Evolutionary conservation across 495 filamentous ascomycete genomes (phyloP).

Genomic region (Penicillium psychrofluorescens): DNA sequence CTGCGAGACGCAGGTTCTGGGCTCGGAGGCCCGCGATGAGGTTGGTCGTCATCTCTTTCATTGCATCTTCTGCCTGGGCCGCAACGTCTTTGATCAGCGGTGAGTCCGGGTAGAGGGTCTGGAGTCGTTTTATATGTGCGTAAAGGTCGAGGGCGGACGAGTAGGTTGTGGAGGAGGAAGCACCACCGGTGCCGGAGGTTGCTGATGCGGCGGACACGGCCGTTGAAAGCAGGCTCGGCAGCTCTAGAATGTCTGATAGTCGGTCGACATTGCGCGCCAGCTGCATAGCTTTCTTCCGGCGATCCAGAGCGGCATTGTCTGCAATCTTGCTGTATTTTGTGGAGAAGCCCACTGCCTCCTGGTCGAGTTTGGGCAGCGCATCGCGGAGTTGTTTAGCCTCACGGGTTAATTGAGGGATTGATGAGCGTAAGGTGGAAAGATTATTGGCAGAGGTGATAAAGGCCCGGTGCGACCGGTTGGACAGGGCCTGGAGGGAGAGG

Average conservation of each 20-base stretch:
- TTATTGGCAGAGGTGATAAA: constrained; percentile 75
- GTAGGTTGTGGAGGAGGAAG: constrained; percentile 66
- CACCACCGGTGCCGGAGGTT: constrained; percentile 34
- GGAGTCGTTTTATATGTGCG: constrained; percentile 85
- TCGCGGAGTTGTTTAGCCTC: constrained; percentile 58
- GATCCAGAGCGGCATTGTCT: constrained; percentile 66
- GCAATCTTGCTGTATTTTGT: constrained; percentile 69
- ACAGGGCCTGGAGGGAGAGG: constrained; percentile 79
- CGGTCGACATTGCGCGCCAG: constrained; percentile 83
- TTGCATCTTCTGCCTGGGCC: constrained; percentile 74
- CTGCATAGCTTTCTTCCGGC: constrained; percentile 76
- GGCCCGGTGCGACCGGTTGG: constrained; percentile 83
- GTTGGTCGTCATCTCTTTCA: constrained; percentile 81
- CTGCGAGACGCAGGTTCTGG: constrained; percentile 78
- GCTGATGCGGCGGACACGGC: constrained; percentile 57
- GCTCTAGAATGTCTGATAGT: constrained; percentile 82
- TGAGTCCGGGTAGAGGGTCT: constrained; percentile 74
- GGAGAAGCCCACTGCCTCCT: constrained; percentile 70
- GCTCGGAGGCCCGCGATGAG: constrained; percentile 70
- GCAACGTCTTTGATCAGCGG: constrained; percentile 65
- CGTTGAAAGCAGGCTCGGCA: constrained; percentile 77
- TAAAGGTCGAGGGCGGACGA: constrained; percentile 86
- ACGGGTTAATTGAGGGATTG: constrained; percentile 59
- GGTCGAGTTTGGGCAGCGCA: constrained; percentile 72
- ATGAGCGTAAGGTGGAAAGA: constrained; percentile 60